A percentile compares a stretch with the other conserved stretches of the same genome.
phyloP scores from a whole-genome alignment of 305 asterid species.

The Striga hermonthica region DNA sequence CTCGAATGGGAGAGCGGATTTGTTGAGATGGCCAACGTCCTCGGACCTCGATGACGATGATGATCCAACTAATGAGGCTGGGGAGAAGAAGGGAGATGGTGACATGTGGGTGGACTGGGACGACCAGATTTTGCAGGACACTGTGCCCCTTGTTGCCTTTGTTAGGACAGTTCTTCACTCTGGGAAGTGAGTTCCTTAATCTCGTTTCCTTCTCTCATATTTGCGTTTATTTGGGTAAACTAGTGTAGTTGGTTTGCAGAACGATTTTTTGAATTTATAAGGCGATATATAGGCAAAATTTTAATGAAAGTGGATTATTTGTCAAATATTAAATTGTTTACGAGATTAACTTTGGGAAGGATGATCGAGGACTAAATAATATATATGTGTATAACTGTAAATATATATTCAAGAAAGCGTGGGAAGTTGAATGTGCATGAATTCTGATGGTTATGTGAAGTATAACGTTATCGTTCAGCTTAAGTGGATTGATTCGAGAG shows the following conservation, averaged over 20 bases:
- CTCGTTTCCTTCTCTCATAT: not conserved
- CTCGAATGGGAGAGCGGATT: conserved; percentile 42
- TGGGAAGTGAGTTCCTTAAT: conserved; percentile 48
- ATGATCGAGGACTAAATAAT: not conserved
- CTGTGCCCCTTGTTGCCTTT: conserved; percentile 72
- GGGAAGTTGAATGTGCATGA: not conserved
- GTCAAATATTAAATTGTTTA: not conserved
- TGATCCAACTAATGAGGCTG: conserved; percentile 29
- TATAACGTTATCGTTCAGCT: too few species aligned
- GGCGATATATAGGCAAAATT: too few species aligned
- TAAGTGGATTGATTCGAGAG: too few species aligned
- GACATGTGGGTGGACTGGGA: conserved; percentile 91
- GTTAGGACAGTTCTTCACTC: conserved; percentile 91
- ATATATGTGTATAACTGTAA: not conserved
- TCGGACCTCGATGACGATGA: conserved; percentile 30
- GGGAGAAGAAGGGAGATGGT: conserved; percentile 40
- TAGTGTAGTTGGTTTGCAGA: conserved; percentile 1
- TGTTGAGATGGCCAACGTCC: conserved; percentile 63
- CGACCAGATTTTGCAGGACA: conserved; percentile 88
- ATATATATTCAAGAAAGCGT: not conserved
- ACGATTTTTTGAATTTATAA: too few species aligned
- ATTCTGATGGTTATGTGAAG: not conserved
- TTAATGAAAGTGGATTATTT: not conserved
- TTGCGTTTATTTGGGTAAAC: not conserved
- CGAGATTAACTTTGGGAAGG: not conserved